Base-by-base conservation (phyloP, 1,284 basidiomycete genomes). In the Microbotryum intermedium region DNA sequence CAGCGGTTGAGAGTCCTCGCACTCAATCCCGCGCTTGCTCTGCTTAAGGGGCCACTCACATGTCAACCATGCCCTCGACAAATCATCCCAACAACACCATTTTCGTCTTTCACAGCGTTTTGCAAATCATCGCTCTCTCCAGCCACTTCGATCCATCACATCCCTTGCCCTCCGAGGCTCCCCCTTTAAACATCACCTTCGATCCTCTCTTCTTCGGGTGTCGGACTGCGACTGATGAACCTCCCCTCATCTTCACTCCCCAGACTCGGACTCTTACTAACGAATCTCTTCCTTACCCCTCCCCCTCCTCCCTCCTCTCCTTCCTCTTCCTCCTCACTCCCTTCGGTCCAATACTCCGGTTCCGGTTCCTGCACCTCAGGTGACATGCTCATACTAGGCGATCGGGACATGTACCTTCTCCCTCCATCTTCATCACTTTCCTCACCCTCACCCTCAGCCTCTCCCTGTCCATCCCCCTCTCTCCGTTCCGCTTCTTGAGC, bases 191-290 rank as follows among this genome's bases (percentile, higher is more conserved):
- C 63, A n/a, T 65, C 60, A 2, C 60, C 60, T 18, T 55, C 62
- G n/a, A 67, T 48, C 30, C 59, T 55, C 47, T 64, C 64, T 6
- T 50, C 56, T 25, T 50, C 56, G 49, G 48, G 57, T 26, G 42
- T 62, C 42, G 61, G 65, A 45, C 63, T 65, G 29, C 63, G 60
- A 29, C 59, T 62, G 30, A 64, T 52, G 43, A 55, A 69, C 57
- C 68, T 47, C 44, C 55, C 62, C n/a, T 53, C 60, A 16, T 53
- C 57, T 10, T 50, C 59, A 26, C 46, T 48, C 1, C 21, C 58
- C 18, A n/a, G n/a, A 13, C 57, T 59, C 20, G 54, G 57, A 30
- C 57, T 59, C 23, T 54, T 26, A 48, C 58, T 61, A 29, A 53
- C 48, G 43, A 57, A 53, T 21, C 58, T 42, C 23, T 56, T 55